Evolutionary conservation across 805 yeast species (phyloP).

Genomic region (Candida maltosa): DNA sequence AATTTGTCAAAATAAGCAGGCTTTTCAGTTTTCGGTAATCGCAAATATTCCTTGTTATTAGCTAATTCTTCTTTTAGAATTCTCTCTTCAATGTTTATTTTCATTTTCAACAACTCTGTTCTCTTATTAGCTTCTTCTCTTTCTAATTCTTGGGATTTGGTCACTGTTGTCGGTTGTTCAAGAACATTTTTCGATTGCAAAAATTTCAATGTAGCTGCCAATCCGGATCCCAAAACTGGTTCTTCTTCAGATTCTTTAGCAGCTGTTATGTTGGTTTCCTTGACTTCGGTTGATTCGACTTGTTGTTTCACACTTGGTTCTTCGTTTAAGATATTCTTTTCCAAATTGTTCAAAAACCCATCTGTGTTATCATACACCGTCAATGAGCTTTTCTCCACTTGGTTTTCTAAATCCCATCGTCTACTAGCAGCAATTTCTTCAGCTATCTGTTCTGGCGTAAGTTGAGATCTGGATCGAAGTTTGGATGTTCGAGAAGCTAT

Average conservation of each 20-base stretch:
- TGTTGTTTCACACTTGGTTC: neutral
- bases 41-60: conserved; percentile 21
- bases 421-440: conserved; percentile 25
- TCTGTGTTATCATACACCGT: conserved; percentile 33
- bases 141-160: conserved; percentile 12
- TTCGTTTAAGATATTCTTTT: conserved; percentile 1
- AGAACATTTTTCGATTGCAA: conserved; percentile 21
- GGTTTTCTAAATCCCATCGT: conserved; percentile 14
- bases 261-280: neutral
- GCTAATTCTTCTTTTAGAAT: conserved; percentile 25
- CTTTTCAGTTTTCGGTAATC: conserved; percentile 26
- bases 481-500: conserved; percentile 20
- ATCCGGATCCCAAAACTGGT: conserved; percentile 11
- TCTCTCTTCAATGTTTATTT: conserved; percentile 31
- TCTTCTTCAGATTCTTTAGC: neutral
- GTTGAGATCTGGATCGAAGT: conserved; percentile 19
- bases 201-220: conserved; percentile 26
- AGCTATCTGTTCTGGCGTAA: conserved; percentile 31
- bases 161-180: conserved; percentile 6
- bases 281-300: neutral
- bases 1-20: conserved; percentile 19
- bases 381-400: conserved; percentile 9
- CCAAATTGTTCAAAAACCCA: conserved; percentile 32
- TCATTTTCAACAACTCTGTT: conserved; percentile 27
- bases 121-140: conserved; percentile 22